A percentile compares a stretch with the other conserved stretches of the same genome.
Evolutionary conservation across 345 rosid genomes (phyloP).

Genomic region (Citrus inodora): DNA sequence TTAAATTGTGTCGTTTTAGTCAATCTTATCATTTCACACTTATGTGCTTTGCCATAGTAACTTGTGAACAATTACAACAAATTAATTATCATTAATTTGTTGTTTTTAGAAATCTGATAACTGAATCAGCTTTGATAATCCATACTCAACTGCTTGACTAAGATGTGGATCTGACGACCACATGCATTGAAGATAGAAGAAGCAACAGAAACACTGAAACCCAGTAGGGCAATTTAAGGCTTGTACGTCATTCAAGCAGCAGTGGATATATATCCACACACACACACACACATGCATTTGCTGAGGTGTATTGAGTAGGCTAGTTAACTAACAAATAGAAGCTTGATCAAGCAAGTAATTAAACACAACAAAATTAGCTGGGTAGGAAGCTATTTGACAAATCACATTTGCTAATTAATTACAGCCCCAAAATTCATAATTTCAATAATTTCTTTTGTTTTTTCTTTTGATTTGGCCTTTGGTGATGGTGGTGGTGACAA

Average conservation of each 20-base stretch:
- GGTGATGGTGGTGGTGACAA: slow-evolving; percentile 22
- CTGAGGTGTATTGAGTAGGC: slow-evolving; percentile 19
- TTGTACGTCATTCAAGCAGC: not conserved
- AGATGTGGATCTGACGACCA: not conserved
- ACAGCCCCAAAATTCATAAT: slow-evolving; percentile 5
- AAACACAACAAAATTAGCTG: slow-evolving; percentile 25
- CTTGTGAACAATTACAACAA: not conserved
- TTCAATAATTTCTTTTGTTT: not conserved
- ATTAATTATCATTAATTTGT: not conserved
- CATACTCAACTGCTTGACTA: not conserved
- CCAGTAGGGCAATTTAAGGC: not conserved
- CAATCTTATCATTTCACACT: not conserved
- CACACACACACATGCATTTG: not conserved
- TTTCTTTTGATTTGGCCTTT: not conserved
- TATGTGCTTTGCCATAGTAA: not conserved
- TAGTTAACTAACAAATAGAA: not conserved
- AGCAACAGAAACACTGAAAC: not conserved
- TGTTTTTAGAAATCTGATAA: not conserved
- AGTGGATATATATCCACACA: no score
- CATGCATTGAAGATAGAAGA: not conserved
- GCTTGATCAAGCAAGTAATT: not conserved
- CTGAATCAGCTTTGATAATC: not conserved
- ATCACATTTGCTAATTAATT: not conserved
- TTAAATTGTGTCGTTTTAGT: not conserved
- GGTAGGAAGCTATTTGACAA: slow-evolving; percentile 3